Evolutionary conservation across 805 yeast species (phyloP), one percentile per base, ranked within the genome.

Genomic region (Kodamaea neixiangensis): DNA sequence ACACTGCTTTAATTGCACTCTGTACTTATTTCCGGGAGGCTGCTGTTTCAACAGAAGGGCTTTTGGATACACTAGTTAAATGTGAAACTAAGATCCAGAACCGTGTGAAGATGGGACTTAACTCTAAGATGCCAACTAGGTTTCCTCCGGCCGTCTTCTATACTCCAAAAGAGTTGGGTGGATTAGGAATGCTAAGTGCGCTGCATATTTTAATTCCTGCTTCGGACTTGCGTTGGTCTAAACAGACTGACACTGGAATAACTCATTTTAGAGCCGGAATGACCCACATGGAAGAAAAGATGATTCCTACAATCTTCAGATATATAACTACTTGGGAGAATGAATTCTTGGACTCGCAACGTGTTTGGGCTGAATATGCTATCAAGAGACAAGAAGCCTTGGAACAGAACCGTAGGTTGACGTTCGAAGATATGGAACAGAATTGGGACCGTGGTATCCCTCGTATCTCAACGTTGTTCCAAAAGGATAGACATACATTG

Each of bases 141-240:
- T 94, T 94, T 71, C 99, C 99, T 2, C 99, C 99, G 0, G 97
- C 97, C 2, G 99, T 94, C 0, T 94, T 94, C 62, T 94, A 94
- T 65, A 91, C 99, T 0, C 99, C 99, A 0, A 93, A 92, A 59
- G 99, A 94, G 65, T 72, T 94, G 2, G 99, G 99, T 46, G 99
- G 99, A 41, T 72, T 94, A 41, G 99, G 99, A 20, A 94, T 94
- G 99, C 73, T 94, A 20, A 89, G 97, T 75, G 98, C 98, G 0
- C 89, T 97, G 11, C 99, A 94, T 65, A 89, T 94, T 46, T 74
- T 94, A 55, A 94, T 94, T 57, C 99, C 99, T 0, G 87, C 96
- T 0, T 86, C 96, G 5, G 99, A 94, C 66, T 71, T 93, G 54
- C 77, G 86, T 48, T 93, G 96, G 94, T 89, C 97, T 0, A 81